phyloP scores from a whole-genome alignment of 192 early-diverging fungal species.

The Umbelopsis isabellina region DNA sequence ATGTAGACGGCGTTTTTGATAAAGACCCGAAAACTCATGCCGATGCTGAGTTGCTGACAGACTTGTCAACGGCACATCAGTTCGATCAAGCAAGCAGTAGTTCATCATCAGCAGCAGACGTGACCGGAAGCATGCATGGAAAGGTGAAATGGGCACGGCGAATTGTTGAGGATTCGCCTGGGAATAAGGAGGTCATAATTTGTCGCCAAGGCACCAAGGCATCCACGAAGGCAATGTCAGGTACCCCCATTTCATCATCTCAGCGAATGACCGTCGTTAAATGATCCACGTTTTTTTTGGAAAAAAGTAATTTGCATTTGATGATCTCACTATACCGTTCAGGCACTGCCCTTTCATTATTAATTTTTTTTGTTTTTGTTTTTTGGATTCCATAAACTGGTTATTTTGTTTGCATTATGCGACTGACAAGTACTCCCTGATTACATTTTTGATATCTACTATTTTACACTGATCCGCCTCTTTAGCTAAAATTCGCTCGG shows the following conservation, averaged over 20 bases:
- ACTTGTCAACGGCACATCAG: neutral
- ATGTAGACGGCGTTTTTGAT: slow-evolving; percentile 39
- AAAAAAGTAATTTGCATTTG: neutral
- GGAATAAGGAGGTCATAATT: slow-evolving; percentile 17
- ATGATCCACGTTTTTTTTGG: neutral
- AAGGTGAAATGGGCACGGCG: slow-evolving; percentile 37
- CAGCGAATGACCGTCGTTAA: slow-evolving; percentile 3
- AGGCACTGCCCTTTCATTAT: neutral
- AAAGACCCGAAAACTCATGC: slow-evolving; percentile 33
- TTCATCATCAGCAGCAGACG: slow-evolving; percentile 14
- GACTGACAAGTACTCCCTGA: slow-evolving; percentile 26
- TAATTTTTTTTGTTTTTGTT: neutral
- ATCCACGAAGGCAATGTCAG: neutral
- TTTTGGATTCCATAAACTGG: neutral
- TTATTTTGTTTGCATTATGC: neutral
- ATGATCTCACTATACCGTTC: neutral
- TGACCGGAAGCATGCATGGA: slow-evolving; percentile 42
- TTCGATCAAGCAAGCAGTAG: neutral
- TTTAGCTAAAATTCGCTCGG: slow-evolving; percentile 38
- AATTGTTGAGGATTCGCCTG: slow-evolving; percentile 12
- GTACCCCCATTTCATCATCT: neutral
- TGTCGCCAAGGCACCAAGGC: slow-evolving; percentile 25
- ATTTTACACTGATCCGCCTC: slow-evolving; percentile 26
- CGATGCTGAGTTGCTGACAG: neutral
- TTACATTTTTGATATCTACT: slow-evolving; percentile 16